Evolutionary conservation across 345 rosid species (phyloP).

Genomic region (Hibiscus trionum): DNA sequence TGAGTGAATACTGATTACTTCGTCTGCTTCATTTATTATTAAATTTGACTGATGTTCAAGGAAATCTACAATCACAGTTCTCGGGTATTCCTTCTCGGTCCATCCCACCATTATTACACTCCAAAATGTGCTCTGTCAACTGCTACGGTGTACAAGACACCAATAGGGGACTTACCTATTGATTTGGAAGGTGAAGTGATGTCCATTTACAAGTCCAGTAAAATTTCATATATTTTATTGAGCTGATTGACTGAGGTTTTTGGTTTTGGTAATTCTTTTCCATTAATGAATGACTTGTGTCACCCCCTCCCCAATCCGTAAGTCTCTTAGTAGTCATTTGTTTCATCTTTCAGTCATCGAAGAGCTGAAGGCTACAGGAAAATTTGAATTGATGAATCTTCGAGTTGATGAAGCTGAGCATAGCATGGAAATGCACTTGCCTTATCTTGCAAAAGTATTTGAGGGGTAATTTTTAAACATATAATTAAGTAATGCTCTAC

Average conservation of each 20-base stretch:
- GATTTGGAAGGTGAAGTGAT: constrained; percentile 67
- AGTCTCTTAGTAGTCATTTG: neutral
- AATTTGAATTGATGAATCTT: constrained; percentile 78
- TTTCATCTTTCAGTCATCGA: constrained; percentile 47
- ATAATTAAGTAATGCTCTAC: neutral
- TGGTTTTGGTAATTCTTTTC: neutral
- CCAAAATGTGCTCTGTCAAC: constrained; percentile 77
- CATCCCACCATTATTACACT: constrained; percentile 86
- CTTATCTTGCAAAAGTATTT: constrained; percentile 87
- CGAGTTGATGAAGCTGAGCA: constrained; percentile 89
- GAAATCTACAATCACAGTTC: constrained; percentile 39
- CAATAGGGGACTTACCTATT: constrained; percentile 75
- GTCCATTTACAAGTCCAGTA: neutral
- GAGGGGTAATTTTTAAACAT: constrained; percentile 45
- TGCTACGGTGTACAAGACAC: constrained; percentile 80
- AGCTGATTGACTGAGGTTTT: neutral
- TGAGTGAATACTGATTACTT: neutral
- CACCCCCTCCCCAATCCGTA: neutral
- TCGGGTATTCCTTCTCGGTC: constrained; percentile 90
- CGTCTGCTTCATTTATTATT: constrained; percentile 11
- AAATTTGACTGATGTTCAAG: constrained; percentile 8
- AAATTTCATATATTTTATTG: neutral
- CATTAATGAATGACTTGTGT: neutral
- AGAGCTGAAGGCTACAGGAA: constrained; percentile 82
- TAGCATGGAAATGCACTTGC: constrained; percentile 99